Evolutionary conservation across 2,329 filamentous ascomycete species (phyloP).

Genomic region (Parascedosporium putredinis): DNA sequence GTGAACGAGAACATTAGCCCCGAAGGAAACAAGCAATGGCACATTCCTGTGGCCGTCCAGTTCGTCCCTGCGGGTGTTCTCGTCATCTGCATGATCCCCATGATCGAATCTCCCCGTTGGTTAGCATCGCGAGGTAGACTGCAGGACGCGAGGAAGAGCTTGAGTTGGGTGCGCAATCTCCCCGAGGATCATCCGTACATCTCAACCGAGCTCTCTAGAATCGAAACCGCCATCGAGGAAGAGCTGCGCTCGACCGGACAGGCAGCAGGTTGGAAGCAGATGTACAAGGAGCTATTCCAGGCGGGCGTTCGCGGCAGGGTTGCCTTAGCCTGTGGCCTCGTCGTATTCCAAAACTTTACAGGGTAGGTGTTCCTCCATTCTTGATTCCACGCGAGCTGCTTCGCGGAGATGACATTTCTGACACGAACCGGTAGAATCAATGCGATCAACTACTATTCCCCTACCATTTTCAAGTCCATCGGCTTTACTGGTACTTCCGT

Average conservation of each 20-base stretch:
- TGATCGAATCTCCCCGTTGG: slow-evolving; percentile 60
- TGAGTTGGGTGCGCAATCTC: not conserved
- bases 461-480: slow-evolving; percentile 62
- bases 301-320: not conserved
- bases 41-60: slow-evolving; percentile 44
- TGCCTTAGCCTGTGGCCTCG: slow-evolving; percentile 32
- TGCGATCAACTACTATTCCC: slow-evolving; percentile 13
- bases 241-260: not conserved
- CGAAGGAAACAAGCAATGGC: slow-evolving; percentile 35
- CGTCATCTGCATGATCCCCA: slow-evolving; percentile 46
- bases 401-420: not conserved
- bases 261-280: not conserved
- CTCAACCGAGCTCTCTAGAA: not conserved
- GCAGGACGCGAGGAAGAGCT: not conserved
- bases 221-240: not conserved
- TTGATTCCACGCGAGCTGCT: too few species aligned
- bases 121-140: not conserved
- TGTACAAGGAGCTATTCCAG: not conserved
- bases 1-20: slow-evolving; percentile 36
- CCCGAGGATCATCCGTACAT: slow-evolving; percentile 1
- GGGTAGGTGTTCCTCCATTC: too few species aligned
- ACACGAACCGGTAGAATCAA: slow-evolving; percentile 21
- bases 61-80: slow-evolving; percentile 45
- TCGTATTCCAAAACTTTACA: slow-evolving; percentile 66
- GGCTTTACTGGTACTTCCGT: not conserved